Conservation (phyloP, 2,329 filamentous ascomycete species). For the Colletotrichum chrysophilum region DNA sequence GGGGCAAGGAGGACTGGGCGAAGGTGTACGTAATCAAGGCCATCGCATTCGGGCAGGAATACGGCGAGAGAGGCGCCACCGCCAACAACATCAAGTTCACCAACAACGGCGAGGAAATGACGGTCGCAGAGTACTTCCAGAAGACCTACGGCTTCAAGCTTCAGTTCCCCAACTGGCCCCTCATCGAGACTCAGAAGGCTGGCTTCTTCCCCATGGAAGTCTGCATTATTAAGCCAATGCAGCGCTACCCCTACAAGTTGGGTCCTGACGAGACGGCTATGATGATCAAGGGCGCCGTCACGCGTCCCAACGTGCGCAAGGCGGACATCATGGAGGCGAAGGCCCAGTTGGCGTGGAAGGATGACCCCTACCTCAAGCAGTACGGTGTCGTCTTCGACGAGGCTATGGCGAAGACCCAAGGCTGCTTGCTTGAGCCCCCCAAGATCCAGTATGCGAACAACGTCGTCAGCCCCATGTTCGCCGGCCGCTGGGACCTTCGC, state of each 20-base stretch:
- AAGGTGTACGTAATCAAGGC: constrained; percentile 59
- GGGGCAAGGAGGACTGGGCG: constrained; percentile 47
- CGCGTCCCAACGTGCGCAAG: constrained; percentile 72
- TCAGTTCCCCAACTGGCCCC: constrained; percentile 52
- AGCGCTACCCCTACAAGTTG: constrained; percentile 69
- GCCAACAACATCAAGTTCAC: constrained; percentile 61
- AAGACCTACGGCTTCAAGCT: constrained; percentile 60
- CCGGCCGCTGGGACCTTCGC: constrained; percentile 87
- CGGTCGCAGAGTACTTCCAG: constrained; percentile 60
- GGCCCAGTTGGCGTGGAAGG: constrained; percentile 66
- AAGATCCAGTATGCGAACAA: constrained; percentile 70
- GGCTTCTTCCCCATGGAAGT: constrained; percentile 68
- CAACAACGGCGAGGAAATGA: constrained; percentile 39
- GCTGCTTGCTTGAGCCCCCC: constrained; percentile 74
- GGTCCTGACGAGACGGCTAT: constrained; percentile 69
- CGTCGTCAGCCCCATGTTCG: constrained; percentile 64
- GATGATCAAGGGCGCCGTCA: constrained; percentile 96
- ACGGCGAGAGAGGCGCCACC: constrained; percentile 50
- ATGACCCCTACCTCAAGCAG: constrained; percentile 72
- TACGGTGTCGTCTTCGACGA: constrained; percentile 77
- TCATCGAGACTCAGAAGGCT: constrained; percentile 61
- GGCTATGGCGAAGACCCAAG: constrained; percentile 70
- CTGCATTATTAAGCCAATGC: constrained; percentile 56
- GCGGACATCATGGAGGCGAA: constrained; percentile 73
- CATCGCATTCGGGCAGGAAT: constrained; percentile 52